phyloP scores from a whole-genome alignment of 1,139 yeast species.

The Blastobotrys illinoisensis region DNA sequence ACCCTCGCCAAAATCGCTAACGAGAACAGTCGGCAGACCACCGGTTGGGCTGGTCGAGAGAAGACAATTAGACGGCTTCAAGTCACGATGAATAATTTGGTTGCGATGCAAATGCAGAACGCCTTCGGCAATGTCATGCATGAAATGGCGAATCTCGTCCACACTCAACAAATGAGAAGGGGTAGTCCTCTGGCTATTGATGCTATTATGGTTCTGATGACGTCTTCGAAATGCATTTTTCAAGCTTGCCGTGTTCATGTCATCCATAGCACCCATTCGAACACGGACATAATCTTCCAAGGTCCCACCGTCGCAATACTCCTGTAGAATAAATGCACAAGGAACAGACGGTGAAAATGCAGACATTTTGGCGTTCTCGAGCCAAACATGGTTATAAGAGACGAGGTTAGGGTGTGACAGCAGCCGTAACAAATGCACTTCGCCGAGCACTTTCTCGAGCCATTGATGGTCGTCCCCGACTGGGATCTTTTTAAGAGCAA shows the following conservation, averaged over 20 bases:
- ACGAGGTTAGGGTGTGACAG: constrained; percentile 60
- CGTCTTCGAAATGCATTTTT: constrained; percentile 1
- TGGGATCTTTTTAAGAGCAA: constrained; percentile 79
- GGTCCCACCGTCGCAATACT: constrained; percentile 85
- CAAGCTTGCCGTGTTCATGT: neutral
- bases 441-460: constrained; percentile 65
- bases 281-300: constrained; percentile 52
- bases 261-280: neutral
- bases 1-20: constrained; percentile 89
- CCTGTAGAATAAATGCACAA: constrained; percentile 77
- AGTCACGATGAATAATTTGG: constrained; percentile 77
- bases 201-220: neutral
- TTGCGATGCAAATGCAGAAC: constrained; percentile 64
- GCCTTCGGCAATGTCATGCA: constrained; percentile 64
- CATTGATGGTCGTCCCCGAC: constrained; percentile 70
- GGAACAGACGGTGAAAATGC: constrained; percentile 63
- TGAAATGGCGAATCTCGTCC: constrained; percentile 56
- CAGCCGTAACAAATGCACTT: constrained; percentile 59
- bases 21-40: constrained; percentile 59
- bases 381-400: constrained; percentile 87
- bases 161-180: constrained; percentile 32
- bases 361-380: constrained; percentile 62
- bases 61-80: constrained; percentile 83
- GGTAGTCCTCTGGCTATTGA: constrained; percentile 24
- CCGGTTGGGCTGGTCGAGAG: constrained; percentile 33